Evolutionary conservation across 2,329 filamentous ascomycete genomes (phyloP).

Genomic region (Apiospora koreana): DNA sequence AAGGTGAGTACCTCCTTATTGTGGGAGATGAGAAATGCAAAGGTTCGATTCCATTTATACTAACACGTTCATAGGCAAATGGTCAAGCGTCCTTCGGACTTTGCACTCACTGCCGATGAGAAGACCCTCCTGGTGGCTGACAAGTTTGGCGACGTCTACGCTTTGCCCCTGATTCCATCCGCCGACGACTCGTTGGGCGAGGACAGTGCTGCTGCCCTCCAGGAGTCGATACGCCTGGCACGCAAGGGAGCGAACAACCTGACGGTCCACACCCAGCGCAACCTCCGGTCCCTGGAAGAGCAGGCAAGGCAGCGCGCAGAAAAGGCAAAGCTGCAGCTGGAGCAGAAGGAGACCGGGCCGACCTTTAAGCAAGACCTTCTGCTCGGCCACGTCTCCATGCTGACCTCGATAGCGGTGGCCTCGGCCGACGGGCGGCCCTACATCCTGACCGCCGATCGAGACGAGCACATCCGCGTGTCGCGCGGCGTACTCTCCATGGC

Average conservation of each 20-base stretch:
- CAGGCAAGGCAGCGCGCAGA: constrained; percentile 51
- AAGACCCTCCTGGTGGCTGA: constrained; percentile 77
- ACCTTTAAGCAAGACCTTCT: constrained; percentile 76
- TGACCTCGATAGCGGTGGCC: constrained; percentile 71
- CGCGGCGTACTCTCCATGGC: constrained; percentile 73
- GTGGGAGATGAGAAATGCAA: too few relatives aligned
- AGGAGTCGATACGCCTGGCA: constrained; percentile 26
- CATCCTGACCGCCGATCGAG: constrained; percentile 58
- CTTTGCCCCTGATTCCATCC: constrained; percentile 67
- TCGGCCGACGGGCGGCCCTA: constrained; percentile 45
- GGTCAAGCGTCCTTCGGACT: constrained; percentile 84
- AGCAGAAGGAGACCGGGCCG: constrained; percentile 37
- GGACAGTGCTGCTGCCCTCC: constrained; percentile 13
- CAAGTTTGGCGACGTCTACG: constrained; percentile 97
- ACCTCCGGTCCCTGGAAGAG: constrained; percentile 59
- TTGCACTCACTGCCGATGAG: constrained; percentile 68
- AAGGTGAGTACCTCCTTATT: constrained; percentile 51
- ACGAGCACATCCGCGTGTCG: constrained; percentile 83
- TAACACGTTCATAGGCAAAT: constrained; percentile 59
- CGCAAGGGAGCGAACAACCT: constrained; percentile 56
- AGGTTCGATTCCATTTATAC: constrained; percentile 6
- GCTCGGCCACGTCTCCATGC: constrained; percentile 92
- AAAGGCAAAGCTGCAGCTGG: constrained; percentile 23
- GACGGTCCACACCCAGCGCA: constrained; percentile 66
- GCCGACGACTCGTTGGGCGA: constrained; percentile 10